Evolutionary conservation across 805 yeast species (phyloP), one percentile per base, ranked within the genome.

Genomic region (Candida namnaoensis): DNA sequence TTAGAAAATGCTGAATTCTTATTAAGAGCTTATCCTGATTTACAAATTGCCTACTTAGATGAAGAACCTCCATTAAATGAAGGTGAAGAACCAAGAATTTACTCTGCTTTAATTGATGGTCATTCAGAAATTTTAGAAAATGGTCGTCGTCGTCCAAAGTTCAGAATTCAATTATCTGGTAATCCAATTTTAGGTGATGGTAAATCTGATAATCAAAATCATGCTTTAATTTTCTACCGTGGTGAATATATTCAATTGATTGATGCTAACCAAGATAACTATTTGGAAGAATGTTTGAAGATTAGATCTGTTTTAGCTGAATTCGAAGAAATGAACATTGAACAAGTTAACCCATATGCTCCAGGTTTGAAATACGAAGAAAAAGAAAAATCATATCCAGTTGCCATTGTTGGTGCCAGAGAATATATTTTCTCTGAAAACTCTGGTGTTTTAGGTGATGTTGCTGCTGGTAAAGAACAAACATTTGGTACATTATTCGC

Each of bases 391-490:
- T 60, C 65, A 44, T 75, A 74, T 53, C 90, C 90, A 33, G 93
- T 84, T 49, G 93, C 95, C 32, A 82, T 84, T 52, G 82, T 84
- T 47, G 95, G 95, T 65, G 88, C 93, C 30, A 74, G 95, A 68
- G 95, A 84, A 63, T 84, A 84, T 61, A 83, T 84, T 55, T 84
- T 84, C 75, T 82, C 91, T 41, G 93, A 84, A 64, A 84, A 82
- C 67, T 74, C 87, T 46, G 95, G 95, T 64, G 78, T 84, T 49
- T 68, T 84, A 41, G 95, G 93, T 68, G 95, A 84, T 67, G 83
- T 84, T 57, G 95, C 95, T 41, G 95, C 95, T 38, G 93, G 93
- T 65, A 84, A 84, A 61, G 95, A 84, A 69, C 95, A 84, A 65
- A 83, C 93, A 42, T 84, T 84, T 58, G 95, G 95, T 67, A 84